Conservation (phyloP, 75 land plant species). For the Adiantum capillusveneris region DNA sequence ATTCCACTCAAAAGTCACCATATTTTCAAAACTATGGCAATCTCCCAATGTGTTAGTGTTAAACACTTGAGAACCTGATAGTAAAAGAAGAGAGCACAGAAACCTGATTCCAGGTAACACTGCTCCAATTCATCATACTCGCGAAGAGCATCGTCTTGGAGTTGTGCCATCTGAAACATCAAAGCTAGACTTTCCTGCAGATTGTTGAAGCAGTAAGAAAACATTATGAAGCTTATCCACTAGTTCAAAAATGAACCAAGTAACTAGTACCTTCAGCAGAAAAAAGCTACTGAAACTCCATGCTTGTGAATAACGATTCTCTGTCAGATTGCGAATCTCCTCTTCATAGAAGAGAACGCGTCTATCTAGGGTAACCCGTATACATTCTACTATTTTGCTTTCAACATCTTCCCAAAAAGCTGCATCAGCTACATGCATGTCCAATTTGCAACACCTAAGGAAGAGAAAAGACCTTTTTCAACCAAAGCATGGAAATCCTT, state of each 20-base stretch:
- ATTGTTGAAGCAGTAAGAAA: constrained; percentile 1
- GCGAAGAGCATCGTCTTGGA: constrained; percentile 86
- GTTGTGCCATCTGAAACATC: constrained; percentile 92
- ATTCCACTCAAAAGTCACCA: too few species aligned
- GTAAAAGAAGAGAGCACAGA: background rate
- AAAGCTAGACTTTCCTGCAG: constrained; percentile 95
- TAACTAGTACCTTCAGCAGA: constrained; percentile 61
- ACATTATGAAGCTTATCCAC: background rate
- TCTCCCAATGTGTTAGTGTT: too few species aligned
- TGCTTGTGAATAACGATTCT: constrained; percentile 67
- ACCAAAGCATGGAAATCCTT: too few species aligned
- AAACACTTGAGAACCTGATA: too few species aligned
- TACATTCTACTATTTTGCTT: constrained; percentile 65
- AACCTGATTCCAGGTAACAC: constrained; percentile 84
- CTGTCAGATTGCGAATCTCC: constrained; percentile 83
- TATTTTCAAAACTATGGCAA: too few species aligned
- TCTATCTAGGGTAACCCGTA: constrained; percentile 74
- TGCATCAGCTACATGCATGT: constrained; percentile 63
- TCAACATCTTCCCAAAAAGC: constrained; percentile 92
- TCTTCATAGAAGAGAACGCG: constrained; percentile 96
- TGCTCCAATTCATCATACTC: constrained; percentile 96
- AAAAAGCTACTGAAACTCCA: constrained; percentile 94
- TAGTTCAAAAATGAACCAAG: too few species aligned
- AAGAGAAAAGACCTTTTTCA: constrained; percentile 2
- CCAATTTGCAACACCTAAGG: constrained; percentile 84